These are phyloP conservation scores for Pharnaceum exiguum DNA, from an alignment of 148 eudicot genomes.

Conservation along the genomic window DNA sequence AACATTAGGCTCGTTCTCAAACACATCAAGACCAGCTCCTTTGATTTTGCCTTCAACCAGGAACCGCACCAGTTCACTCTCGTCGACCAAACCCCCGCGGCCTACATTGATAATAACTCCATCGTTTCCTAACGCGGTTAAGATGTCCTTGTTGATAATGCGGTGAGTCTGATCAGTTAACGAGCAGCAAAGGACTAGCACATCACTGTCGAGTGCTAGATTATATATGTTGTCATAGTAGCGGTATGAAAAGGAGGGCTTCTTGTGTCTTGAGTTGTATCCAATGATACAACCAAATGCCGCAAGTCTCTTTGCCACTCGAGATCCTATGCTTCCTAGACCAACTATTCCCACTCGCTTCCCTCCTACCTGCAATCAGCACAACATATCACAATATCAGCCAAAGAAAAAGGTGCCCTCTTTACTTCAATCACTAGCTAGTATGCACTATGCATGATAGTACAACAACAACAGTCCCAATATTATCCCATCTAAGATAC, in stretches of 20 bases:
- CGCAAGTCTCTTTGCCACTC: constrained; percentile 49
- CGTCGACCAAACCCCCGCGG: constrained; percentile 69
- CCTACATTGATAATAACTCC: constrained; percentile 75
- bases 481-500: too few species aligned
- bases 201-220: constrained; percentile 45
- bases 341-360: constrained; percentile 79
- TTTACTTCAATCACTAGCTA: too few species aligned
- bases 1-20: constrained; percentile 66
- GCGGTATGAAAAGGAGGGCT: constrained; percentile 37
- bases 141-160: constrained; percentile 52
- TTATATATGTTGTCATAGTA: constrained; percentile 36
- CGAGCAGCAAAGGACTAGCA: constrained; percentile 58
- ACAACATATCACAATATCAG: too few species aligned
- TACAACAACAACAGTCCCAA: too few species aligned
- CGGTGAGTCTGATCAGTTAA: constrained; percentile 57
- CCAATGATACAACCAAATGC: constrained; percentile 68
- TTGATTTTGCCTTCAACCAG: constrained; percentile 52
- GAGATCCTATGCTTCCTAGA: constrained; percentile 72
- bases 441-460: too few species aligned
- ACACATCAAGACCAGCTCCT: constrained; percentile 88
- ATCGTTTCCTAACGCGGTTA: constrained; percentile 56
- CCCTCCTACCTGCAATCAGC: constrained; percentile 46
- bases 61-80: constrained; percentile 49
- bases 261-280: constrained; percentile 63
- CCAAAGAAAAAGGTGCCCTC: too few species aligned